phyloP scores from a whole-genome alignment of 768 basidiomycete species.

The Lyophyllum semitale region DNA sequence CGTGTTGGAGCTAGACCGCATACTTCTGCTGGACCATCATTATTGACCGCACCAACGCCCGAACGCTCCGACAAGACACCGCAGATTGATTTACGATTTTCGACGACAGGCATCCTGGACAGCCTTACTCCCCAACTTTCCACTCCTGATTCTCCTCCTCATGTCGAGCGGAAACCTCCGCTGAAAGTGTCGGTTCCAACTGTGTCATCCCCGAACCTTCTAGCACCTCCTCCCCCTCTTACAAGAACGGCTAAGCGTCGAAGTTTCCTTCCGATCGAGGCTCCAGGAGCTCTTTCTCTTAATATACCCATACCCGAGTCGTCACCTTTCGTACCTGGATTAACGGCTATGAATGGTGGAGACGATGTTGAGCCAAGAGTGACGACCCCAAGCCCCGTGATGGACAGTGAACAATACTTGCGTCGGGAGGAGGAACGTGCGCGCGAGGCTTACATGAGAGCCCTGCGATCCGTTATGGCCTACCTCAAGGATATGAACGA shows the following conservation, averaged over 20 bases:
- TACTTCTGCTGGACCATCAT: conserved; percentile 27
- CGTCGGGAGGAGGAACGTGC: conserved; percentile 73
- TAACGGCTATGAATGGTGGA: conserved; percentile 44
- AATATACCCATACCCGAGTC: conserved; percentile 66
- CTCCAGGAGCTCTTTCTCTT: conserved; percentile 50
- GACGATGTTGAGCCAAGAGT: conserved; percentile 34
- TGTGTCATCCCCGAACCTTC: conserved; percentile 33
- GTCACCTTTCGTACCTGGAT: conserved; percentile 57
- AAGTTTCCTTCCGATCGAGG: conserved; percentile 88
- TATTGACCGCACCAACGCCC: conserved; percentile 25
- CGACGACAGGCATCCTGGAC: conserved; percentile 66
- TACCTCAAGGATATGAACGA: conserved; percentile 97
- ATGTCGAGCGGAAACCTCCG: conserved; percentile 26
- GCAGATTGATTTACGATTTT: conserved; percentile 71
- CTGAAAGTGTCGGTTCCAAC: conserved; percentile 21
- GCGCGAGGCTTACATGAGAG: conserved; percentile 73
- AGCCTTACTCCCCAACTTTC: conserved; percentile 37
- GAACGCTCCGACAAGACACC: conserved; percentile 47
- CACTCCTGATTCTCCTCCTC: conserved; percentile 27
- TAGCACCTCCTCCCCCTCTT: conserved; percentile 44
- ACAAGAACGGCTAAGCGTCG: conserved; percentile 68
- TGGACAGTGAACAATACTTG: conserved; percentile 49
- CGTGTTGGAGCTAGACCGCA: conserved; percentile 32
- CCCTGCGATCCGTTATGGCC: conserved; percentile 90
- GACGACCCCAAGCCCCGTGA: conserved; percentile 45